Conservation (phyloP, 192 early-diverging fungal genomes). For the Coemansia sp. region DNA sequence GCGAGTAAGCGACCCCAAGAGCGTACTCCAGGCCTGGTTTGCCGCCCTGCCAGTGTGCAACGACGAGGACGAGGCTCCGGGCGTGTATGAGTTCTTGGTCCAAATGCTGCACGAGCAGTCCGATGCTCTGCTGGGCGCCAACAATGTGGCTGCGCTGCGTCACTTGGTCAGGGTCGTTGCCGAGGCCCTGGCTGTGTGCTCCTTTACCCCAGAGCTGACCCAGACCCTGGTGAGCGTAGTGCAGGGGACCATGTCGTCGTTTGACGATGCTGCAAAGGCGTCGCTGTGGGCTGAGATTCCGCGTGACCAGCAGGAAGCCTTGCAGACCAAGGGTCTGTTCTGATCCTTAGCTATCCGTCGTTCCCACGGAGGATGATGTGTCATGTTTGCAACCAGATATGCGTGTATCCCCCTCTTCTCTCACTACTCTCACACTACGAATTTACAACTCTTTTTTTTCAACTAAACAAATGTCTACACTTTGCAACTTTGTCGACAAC, state of each 20-base stretch:
- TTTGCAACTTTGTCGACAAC: conserved; percentile 48
- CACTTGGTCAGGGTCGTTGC: conserved; percentile 48
- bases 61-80: conserved; percentile 87
- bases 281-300: conserved; percentile 48
- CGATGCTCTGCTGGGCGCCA: conserved; percentile 31
- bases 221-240: conserved; percentile 36
- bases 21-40: conserved; percentile 77
- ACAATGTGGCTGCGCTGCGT: conserved; percentile 21
- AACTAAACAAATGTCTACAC: neutral
- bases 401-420: neutral
- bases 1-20: conserved; percentile 63
- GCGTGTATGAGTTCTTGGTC: conserved; percentile 76
- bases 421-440: conserved; percentile 1
- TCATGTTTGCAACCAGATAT: neutral
- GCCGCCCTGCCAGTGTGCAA: conserved; percentile 77
- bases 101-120: conserved; percentile 62
- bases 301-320: conserved; percentile 49
- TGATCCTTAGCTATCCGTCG: neutral
- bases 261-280: conserved; percentile 37
- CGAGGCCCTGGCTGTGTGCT: conserved; percentile 39
- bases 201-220: conserved; percentile 26
- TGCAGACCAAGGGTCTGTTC: conserved; percentile 45
- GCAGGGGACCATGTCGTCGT: conserved; percentile 23
- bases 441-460: conserved; percentile 7
- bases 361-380: conserved; percentile 5